Conservation (phyloP, 306 rosid genomes). For the Cicer pinnatifidum region DNA sequence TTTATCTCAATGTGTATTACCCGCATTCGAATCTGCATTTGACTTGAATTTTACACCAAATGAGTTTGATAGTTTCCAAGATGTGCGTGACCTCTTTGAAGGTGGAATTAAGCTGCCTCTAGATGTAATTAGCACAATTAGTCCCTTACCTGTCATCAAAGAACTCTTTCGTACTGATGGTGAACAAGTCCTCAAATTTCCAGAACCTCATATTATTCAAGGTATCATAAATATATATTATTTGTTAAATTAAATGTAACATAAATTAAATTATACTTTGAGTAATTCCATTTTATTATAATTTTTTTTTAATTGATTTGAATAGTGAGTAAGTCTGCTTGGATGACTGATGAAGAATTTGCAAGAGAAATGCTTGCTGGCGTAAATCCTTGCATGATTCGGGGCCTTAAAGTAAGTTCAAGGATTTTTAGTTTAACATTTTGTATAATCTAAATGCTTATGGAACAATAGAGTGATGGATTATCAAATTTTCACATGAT, state of each 20-base stretch:
- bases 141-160: conserved; percentile 62
- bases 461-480: background rate
- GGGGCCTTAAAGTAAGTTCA: conserved; percentile 63
- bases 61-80: conserved; percentile 72
- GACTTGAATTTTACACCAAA: conserved; percentile 43
- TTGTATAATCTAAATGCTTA: background rate
- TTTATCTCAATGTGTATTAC: conserved; percentile 54
- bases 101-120: conserved; percentile 65
- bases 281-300: conserved; percentile 1
- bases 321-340: conserved; percentile 63
- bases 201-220: conserved; percentile 63
- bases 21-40: conserved; percentile 56
- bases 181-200: conserved; percentile 61
- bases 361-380: conserved; percentile 95
- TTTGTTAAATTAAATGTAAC: background rate
- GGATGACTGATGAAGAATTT: conserved; percentile 93
- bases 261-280: background rate
- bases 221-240: conserved; percentile 47
- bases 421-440: background rate
- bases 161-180: conserved; percentile 77
- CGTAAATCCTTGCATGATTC: conserved; percentile 67
- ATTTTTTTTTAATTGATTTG: conserved; percentile 33
- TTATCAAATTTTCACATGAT: background rate
- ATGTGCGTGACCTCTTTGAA: conserved; percentile 65
- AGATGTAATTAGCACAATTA: conserved; percentile 49